These are phyloP conservation scores for Cercospora berteroae DNA, from an alignment of 2,329 filamentous ascomycete genomes.

Conservation along the genomic window DNA sequence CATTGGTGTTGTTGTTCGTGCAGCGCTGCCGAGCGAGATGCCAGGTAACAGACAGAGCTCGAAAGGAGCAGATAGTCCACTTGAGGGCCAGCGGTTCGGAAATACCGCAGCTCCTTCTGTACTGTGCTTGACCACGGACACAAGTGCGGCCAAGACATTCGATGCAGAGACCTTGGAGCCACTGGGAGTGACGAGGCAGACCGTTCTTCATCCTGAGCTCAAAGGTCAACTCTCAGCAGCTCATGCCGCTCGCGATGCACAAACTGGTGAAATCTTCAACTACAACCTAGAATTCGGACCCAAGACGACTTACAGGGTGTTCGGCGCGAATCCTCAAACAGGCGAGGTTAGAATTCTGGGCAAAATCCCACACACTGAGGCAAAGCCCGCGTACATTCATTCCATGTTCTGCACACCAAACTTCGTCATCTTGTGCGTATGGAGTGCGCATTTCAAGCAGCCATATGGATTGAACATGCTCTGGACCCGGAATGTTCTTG, in stretches of 20 bases:
- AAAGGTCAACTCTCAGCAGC: conserved; percentile 66
- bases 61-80: conserved; percentile 20
- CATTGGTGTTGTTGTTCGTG: conserved; percentile 61
- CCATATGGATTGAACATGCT: conserved; percentile 58
- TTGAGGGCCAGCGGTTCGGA: not conserved
- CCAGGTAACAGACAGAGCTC: not conserved
- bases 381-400: conserved; percentile 71
- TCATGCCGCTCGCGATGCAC: conserved; percentile 69
- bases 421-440: conserved; percentile 72
- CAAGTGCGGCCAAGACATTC: conserved; percentile 61
- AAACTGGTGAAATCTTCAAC: conserved; percentile 75
- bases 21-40: conserved; percentile 9
- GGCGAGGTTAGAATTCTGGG: conserved; percentile 70
- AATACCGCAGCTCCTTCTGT: conserved; percentile 24
- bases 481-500: conserved; percentile 65
- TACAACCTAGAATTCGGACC: conserved; percentile 70
- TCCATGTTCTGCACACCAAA: conserved; percentile 72
- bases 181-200: conserved; percentile 61
- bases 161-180: conserved; percentile 72
- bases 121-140: conserved; percentile 58
- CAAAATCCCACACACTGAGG: conserved; percentile 54
- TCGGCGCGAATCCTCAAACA: conserved; percentile 60
- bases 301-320: conserved; percentile 64
- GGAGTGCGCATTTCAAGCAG: conserved; percentile 60
- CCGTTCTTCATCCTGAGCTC: conserved; percentile 63